Base-by-base conservation (phyloP, 768 basidiomycete species). In the Asterophora parasitica region DNA sequence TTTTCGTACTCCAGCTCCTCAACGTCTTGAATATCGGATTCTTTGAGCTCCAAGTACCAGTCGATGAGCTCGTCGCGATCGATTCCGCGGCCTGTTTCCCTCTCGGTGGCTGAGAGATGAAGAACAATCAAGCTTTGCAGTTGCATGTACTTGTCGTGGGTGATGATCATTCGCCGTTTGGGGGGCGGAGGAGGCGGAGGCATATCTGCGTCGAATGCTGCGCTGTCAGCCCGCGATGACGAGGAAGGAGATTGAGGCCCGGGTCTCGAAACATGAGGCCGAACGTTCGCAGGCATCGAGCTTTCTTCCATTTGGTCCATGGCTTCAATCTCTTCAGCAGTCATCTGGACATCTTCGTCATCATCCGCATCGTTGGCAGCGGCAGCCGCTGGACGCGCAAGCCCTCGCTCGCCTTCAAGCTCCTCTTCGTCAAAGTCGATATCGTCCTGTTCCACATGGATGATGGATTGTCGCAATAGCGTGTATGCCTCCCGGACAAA, bases 371-470 rank as follows among this genome's bases (percentile, higher is more conserved):
- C 58, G 15, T 62, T 66, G 13, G 61, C 59, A n/a, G 57, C 55
- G 8, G 55, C 54, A 7, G 65, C 60, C 10, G 63, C 63, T 28
- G 59, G 68, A 3, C 62, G 66, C 23, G 68, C 65, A 26, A 61
- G 65, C n/a, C 58, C 70, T 7, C 74, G 78, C 54, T 79, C 78
- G 15, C 75, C 81, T 44, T 77, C 74, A 2, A 77, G 67, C 49
- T 92, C 92, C 58, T 95, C 92, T 56, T 94, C 91, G 60, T 98
- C 96, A 65, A 98, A 89, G 62, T 96, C 92, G 60, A 99, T 85
- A 58, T 98, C 95, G 61, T 99, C 96, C 64, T 98, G 93, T 62
- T 99, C 96, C 51, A 99, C 94, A 60, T 98, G 96, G 58, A 99
- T 97, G 67, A 99, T 99, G 2, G 96, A 98, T 63, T 96, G 94